Evolutionary conservation across 768 basidiomycete species (phyloP).

Genomic region (Lactarius vividus): DNA sequence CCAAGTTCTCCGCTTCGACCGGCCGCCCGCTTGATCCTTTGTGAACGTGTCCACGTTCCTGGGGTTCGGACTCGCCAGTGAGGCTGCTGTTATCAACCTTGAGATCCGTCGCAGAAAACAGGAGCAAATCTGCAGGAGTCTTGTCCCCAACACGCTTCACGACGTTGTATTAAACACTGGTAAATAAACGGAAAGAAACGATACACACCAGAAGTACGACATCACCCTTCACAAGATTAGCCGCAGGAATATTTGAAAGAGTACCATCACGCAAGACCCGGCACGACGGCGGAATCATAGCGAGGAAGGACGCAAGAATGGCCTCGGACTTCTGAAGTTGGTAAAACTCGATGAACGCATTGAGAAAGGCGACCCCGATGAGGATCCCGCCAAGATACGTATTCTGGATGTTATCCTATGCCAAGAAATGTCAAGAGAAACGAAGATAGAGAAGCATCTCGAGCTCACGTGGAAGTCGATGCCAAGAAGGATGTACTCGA

Average conservation of each 20-base stretch:
- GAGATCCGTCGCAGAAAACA: conserved; percentile 59
- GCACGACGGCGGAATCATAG: conserved; percentile 70
- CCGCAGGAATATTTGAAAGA: conserved; percentile 54
- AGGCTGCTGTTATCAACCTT: conserved; percentile 72
- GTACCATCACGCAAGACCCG: conserved; percentile 58
- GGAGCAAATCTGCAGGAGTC: conserved; percentile 63
- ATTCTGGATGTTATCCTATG: conserved; percentile 57
- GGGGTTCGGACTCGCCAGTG: conserved; percentile 69
- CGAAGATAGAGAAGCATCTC: neutral
- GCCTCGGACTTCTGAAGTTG: conserved; percentile 74
- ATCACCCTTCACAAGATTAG: conserved; percentile 64
- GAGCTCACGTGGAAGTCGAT: conserved; percentile 53
- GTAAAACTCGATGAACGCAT: conserved; percentile 66
- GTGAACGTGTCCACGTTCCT: conserved; percentile 50
- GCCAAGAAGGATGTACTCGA: conserved; percentile 64
- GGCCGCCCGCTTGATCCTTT: conserved; percentile 48
- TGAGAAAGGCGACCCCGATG: conserved; percentile 64
- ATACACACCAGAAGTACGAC: conserved; percentile 54
- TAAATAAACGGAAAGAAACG: neutral
- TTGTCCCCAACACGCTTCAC: conserved; percentile 63
- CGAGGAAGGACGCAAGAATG: conserved; percentile 67
- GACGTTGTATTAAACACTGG: neutral
- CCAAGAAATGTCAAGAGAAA: conserved; percentile 14
- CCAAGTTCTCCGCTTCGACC: conserved; percentile 66
- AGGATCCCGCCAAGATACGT: conserved; percentile 70